These are phyloP conservation scores for Solanum chilense DNA, from an alignment of 257 asterid genomes.

Conservation along the genomic window DNA sequence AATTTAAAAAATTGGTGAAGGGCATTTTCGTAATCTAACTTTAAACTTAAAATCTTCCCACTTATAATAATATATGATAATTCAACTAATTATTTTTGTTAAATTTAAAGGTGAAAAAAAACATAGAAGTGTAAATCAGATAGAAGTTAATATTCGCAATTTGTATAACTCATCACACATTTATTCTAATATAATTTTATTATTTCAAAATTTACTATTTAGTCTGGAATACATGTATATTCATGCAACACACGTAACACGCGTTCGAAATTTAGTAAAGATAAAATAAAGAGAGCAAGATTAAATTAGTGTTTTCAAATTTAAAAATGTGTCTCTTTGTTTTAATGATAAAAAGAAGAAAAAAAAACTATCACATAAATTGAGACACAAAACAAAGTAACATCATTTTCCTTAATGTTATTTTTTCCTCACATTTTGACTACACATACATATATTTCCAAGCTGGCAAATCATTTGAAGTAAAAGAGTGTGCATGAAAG, in stretches of 20 bases:
- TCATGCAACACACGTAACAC: neutral
- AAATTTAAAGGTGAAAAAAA: neutral
- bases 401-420: neutral
- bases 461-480: constrained; percentile 1
- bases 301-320: neutral
- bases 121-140: neutral
- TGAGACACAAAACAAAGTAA: fast-evolving
- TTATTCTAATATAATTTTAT: neutral
- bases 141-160: neutral
- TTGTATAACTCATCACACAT: neutral
- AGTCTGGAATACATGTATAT: too few relatives aligned
- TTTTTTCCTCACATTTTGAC: neutral
- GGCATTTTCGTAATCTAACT: too few relatives aligned
- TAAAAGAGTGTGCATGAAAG: constrained; percentile 2
- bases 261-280: too few relatives aligned
- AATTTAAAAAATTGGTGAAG: too few relatives aligned
- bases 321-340: neutral
- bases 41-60: too few relatives aligned
- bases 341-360: neutral
- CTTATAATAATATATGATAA: too few relatives aligned
- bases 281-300: too few relatives aligned
- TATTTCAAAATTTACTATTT: too few relatives aligned
- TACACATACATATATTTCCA: neutral
- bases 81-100: neutral
- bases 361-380: neutral